Percentiles rank a stretch among this genome's conserved stretches.
Conservation (phyloP, 164 flowering plant genomes). For the Litsea cubeba region DNA sequence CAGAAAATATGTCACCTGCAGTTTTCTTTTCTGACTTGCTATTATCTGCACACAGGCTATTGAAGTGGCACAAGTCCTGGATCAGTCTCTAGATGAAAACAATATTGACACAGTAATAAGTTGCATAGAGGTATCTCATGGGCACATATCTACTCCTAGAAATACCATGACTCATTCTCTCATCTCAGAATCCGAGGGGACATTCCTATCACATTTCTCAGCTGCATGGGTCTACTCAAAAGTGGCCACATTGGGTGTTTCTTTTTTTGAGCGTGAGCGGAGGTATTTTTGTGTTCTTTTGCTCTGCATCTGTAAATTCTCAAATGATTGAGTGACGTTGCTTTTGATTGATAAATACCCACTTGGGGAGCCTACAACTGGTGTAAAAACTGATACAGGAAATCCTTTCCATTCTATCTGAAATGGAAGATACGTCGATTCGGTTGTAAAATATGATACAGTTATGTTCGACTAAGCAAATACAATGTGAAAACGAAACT, state of each 20-base stretch:
- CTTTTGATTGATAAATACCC: neutral
- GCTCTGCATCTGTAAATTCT: neutral
- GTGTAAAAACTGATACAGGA: no score
- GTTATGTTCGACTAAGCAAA: neutral
- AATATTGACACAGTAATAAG: slow-evolving; percentile 41
- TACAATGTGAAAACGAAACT: neutral
- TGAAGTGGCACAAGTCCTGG: slow-evolving; percentile 87
- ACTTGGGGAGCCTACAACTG: neutral
- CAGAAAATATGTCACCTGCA: neutral
- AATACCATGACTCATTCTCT: slow-evolving; percentile 18
- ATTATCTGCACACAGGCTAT: slow-evolving; percentile 51
- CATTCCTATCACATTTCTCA: slow-evolving; percentile 48
- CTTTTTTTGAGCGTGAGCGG: slow-evolving; percentile 68
- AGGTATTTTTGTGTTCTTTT: slow-evolving; percentile 34
- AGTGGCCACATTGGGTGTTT: slow-evolving; percentile 66
- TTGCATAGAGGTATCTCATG: slow-evolving; percentile 64
- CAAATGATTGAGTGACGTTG: neutral
- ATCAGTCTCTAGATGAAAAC: slow-evolving; percentile 64
- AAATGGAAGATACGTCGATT: no score
- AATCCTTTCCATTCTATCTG: no score
- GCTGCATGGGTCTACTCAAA: slow-evolving; percentile 81
- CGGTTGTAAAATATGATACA: neutral
- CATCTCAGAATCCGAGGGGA: slow-evolving; percentile 22
- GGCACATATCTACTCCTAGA: slow-evolving; percentile 30
- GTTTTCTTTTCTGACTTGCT: slow-evolving; percentile 9